Evolutionary conservation across 345 rosid genomes (phyloP), one percentile per base, ranked within the genome.

Genomic region (Bruguiera sexangula): DNA sequence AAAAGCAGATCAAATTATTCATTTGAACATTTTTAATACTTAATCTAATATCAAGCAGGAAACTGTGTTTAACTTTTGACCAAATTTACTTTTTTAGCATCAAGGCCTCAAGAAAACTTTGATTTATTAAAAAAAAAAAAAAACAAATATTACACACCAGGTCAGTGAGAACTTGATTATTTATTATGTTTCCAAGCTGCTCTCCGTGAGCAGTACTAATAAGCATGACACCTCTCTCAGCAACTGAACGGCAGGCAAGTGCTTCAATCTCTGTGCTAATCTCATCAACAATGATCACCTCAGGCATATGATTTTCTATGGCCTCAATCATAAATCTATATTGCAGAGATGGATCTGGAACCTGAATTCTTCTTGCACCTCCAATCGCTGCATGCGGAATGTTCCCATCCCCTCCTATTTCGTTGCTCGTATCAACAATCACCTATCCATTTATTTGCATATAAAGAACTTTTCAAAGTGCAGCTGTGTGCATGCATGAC

Each of bases 221-320:
- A 61, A 88, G 83, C 84, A 85, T 83, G 73, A 88, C 82, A 55
- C 89, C 94, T 51, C 89, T 83, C 76, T 86, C 89, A 26, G 88
- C 91, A 37, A 88, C 83, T 32, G 94, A 73, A 52, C 82, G 89
- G 72, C 88, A 86, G 57, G 89, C 89, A 69, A 82, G 81, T 39
- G 87, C 88, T 79, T 88, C 91, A 50, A 89, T 85, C 72, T 83
- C 86, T 27, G 89, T 88, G 65, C 94, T 85, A 6, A 86, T 88
- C 80, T 88, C 91, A 71, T 85, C 91, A 30, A 88, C 82, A 9
- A 90, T 80, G 58, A 90, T 84, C 43, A 85, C 88, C 77, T 90
- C 85, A 52, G 93, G 96, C 96, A 82, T 88, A 74, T 86, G 91
- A 74, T 90, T 90, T 75, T 90, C 96, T 46, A 90, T 85, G 22